Evolutionary conservation across 345 rosid species (phyloP).

Genomic region (Eucalyptus erythrocorys): DNA sequence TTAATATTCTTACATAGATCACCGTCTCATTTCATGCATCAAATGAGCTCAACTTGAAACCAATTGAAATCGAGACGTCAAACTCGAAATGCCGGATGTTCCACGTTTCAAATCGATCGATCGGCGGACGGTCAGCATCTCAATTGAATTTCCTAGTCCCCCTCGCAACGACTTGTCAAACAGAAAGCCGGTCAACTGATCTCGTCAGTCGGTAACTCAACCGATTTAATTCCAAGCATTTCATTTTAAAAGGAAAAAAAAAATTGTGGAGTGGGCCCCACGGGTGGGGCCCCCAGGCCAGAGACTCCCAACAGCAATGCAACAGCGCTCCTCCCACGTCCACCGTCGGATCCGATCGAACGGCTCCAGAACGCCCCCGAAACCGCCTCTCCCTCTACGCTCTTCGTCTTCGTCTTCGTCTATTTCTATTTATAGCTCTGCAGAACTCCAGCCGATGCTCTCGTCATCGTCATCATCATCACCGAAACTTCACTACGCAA

Average conservation of each 20-base stretch:
- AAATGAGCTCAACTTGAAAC: no score
- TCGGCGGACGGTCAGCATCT: neutral
- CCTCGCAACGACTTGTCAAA: neutral
- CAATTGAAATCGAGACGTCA: neutral
- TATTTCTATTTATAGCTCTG: neutral
- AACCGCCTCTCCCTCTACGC: neutral
- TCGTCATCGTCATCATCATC: neutral
- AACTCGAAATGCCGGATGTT: neutral
- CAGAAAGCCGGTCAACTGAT: neutral
- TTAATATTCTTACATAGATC: no score
- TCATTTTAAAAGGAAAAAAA: neutral
- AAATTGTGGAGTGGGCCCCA: neutral
- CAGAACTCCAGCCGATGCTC: neutral
- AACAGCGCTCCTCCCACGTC: neutral
- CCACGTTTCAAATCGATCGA: neutral
- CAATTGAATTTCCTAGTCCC: neutral
- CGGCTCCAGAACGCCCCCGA: neutral
- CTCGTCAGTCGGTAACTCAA: neutral
- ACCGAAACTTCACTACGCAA: neutral
- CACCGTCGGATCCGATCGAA: neutral
- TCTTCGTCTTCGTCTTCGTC: neutral
- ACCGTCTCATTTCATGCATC: neutral
- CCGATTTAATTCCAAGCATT: neutral
- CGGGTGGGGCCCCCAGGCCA: neutral
- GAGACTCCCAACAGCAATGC: neutral